Conservation (phyloP, 352 stramenopile species). For the Phytophthora capsici region DNA sequence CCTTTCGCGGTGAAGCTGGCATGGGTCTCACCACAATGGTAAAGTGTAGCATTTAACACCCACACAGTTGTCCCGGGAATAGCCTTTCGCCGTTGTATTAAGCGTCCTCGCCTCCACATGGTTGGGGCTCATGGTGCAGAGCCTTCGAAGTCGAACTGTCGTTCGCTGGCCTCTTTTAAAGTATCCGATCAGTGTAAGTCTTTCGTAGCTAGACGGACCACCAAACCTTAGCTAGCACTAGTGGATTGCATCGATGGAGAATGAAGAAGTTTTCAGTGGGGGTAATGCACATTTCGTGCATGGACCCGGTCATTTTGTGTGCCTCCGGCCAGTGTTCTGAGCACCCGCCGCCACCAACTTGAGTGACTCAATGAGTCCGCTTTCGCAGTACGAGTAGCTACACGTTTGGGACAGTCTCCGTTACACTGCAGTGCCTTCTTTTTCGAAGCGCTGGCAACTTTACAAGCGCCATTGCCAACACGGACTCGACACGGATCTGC, state of each 20-base stretch:
- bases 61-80: slow-evolving; percentile 12
- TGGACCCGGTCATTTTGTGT: not conserved
- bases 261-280: slow-evolving; percentile 3
- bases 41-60: slow-evolving; percentile 21
- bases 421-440: slow-evolving; percentile 30
- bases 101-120: slow-evolving; percentile 21
- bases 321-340: slow-evolving; percentile 7
- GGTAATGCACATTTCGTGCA: not conserved
- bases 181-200: not conserved
- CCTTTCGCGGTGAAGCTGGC: not conserved
- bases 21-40: not conserved
- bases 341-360: slow-evolving; percentile 9
- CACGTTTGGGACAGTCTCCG: slow-evolving; percentile 27
- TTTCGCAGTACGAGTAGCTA: slow-evolving; percentile 11
- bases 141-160: slow-evolving; percentile 21
- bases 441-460: slow-evolving; percentile 28
- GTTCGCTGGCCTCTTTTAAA: slow-evolving; percentile 4
- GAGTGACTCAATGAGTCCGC: too few relatives aligned
- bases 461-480: slow-evolving; percentile 3
- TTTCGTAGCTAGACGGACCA: slow-evolving; percentile 18
- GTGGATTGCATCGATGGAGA: not conserved
- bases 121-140: slow-evolving; percentile 18
- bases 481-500: slow-evolving; percentile 10
- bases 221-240: not conserved
- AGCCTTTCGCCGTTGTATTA: slow-evolving; percentile 10